phyloP scores from a whole-genome alignment of 495 filamentous ascomycete species.

The Neurospora tetraspora region DNA sequence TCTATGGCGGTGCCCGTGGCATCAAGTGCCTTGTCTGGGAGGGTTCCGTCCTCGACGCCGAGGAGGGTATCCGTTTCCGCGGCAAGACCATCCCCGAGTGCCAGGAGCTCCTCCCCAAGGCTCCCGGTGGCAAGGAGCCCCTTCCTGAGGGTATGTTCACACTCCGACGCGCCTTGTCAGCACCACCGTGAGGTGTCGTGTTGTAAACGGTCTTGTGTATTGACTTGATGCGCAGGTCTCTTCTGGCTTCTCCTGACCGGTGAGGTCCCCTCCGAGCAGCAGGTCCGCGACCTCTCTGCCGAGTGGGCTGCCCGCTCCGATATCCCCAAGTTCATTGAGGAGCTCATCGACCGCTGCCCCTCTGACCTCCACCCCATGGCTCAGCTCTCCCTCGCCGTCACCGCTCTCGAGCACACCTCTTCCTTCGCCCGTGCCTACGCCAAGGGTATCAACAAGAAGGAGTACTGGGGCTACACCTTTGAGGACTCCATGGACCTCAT shows the following conservation, averaged over 20 bases:
- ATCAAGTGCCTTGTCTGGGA: conserved; percentile 99
- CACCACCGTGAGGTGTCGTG: neutral
- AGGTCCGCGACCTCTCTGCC: conserved; percentile 92
- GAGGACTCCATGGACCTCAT: conserved; percentile 99
- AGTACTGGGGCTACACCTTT: conserved; percentile 98
- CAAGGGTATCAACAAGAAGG: conserved; percentile 96
- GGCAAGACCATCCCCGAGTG: conserved; percentile 98
- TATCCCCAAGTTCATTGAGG: conserved; percentile 92
- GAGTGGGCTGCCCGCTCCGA: conserved; percentile 98
- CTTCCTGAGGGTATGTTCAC: conserved; percentile 69
- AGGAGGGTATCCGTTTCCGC: conserved; percentile 98
- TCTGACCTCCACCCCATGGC: conserved; percentile 99
- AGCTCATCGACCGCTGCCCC: conserved; percentile 98
- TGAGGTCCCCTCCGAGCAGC: conserved; percentile 92
- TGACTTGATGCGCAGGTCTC: conserved; percentile 52
- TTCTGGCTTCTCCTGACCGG: conserved; percentile 99
- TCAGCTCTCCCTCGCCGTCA: conserved; percentile 96
- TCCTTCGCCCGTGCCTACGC: conserved; percentile 96
- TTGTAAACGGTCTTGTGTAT: neutral
- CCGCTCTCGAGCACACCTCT: conserved; percentile 95
- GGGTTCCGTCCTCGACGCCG: conserved; percentile 93
- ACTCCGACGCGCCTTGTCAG: neutral
- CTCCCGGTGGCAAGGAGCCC: conserved; percentile 89
- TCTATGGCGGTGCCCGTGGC: conserved; percentile 96
- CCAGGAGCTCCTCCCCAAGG: conserved; percentile 93